A percentile compares a stretch with the other conserved stretches of the same genome.
These are phyloP conservation scores for Aciculoconidium aculeatum DNA, from an alignment of 805 yeast genomes.

Conservation along the genomic window DNA sequence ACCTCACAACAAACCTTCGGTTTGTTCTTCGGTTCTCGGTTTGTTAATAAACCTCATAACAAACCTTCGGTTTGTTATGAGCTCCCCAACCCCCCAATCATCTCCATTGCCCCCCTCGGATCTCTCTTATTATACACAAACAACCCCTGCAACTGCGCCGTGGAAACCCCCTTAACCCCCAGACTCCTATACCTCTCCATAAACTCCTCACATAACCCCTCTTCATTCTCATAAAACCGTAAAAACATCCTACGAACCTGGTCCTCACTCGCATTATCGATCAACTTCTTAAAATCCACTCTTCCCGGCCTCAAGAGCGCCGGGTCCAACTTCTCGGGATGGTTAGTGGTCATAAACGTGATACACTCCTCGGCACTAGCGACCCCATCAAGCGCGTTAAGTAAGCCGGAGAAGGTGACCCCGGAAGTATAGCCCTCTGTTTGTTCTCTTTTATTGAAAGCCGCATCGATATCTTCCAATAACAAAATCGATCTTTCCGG, in stretches of 20 bases:
- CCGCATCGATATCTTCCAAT: constrained; percentile 93
- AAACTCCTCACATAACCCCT: constrained; percentile 48
- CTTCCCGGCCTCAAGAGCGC: constrained; percentile 94
- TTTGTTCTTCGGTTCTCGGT: too few relatives aligned
- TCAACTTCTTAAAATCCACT: constrained; percentile 74
- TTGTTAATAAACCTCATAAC: too few relatives aligned
- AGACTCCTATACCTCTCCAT: constrained; percentile 41
- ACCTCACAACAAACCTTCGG: too few relatives aligned
- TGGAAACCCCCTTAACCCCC: constrained; percentile 53
- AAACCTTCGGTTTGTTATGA: too few relatives aligned
- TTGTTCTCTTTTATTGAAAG: constrained; percentile 79
- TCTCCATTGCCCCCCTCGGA: constrained; percentile 68
- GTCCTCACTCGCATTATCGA: constrained; percentile 80
- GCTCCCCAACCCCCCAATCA: constrained; percentile 52
- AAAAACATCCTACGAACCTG: constrained; percentile 82
- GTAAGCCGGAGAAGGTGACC: constrained; percentile 89
- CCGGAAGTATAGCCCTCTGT: constrained; percentile 75
- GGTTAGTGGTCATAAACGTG: constrained; percentile 98
- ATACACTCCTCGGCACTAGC: constrained; percentile 95
- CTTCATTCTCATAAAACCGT: constrained; percentile 71
- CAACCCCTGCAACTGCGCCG: constrained; percentile 93
- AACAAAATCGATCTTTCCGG: constrained; percentile 83
- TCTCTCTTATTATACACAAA: constrained; percentile 87
- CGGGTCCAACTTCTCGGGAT: constrained; percentile 88
- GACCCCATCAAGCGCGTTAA: constrained; percentile 95